These are phyloP conservation scores for Paramecium pentaurelia DNA, from an alignment of 73 alveolate genomes.

Conservation along the genomic window DNA sequence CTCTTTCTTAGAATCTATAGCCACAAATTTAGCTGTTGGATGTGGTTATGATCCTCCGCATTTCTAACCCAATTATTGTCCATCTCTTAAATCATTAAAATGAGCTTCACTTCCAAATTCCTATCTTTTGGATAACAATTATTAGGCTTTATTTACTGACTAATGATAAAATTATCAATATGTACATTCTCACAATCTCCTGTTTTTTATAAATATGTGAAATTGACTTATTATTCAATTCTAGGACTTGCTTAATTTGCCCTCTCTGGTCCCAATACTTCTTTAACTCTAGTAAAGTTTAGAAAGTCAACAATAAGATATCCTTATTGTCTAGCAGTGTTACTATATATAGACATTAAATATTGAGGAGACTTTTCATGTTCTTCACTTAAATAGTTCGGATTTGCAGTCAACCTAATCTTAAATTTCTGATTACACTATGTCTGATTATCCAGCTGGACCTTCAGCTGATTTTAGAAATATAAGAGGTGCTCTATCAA, in stretches of 20 bases:
- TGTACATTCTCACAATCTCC: not conserved
- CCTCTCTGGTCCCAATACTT: conserved; percentile 37
- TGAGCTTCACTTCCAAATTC: not conserved
- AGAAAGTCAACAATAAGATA: conserved; percentile 7
- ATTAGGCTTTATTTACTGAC: not conserved
- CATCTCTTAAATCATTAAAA: not conserved
- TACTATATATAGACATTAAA: not conserved
- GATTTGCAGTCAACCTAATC: conserved; percentile 6
- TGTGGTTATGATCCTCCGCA: not conserved
- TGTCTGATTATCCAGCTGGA: conserved; percentile 6
- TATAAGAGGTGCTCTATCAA: conserved; percentile 83
- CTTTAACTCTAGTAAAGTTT: conserved; percentile 28
- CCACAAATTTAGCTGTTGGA: not conserved
- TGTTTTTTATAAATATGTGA: not conserved
- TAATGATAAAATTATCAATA: not conserved
- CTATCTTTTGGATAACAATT: not conserved
- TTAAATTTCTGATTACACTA: not conserved
- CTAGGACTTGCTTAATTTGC: conserved; percentile 44
- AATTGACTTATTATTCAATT: conserved; percentile 13
- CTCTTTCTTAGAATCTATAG: conserved; percentile 62
- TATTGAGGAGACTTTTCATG: not conserved
- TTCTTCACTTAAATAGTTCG: not conserved
- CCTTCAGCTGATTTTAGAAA: conserved; percentile 80
- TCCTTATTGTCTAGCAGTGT: not conserved
- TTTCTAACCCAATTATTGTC: not conserved